These are phyloP conservation scores for Phytophthora cryptogea DNA, from an alignment of 352 stramenopile species.

Conservation along the genomic window DNA sequence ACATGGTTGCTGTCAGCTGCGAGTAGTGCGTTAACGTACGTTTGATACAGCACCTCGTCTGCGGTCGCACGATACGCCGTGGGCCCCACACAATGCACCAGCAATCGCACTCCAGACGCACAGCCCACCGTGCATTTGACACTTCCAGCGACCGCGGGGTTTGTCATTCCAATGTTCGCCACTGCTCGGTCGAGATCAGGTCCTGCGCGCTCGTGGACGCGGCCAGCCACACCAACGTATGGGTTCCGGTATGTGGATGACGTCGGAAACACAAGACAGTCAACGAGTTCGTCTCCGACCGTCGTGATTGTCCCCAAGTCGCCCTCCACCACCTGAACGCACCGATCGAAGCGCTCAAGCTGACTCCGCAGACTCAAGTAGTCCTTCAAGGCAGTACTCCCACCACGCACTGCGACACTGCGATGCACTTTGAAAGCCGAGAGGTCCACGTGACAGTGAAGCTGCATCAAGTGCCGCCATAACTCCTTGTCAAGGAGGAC, in stretches of 20 bases:
- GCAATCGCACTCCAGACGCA: constrained; percentile 37
- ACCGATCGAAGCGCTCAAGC: constrained; percentile 39
- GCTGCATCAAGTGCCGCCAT: constrained; percentile 30
- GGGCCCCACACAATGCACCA: constrained; percentile 68
- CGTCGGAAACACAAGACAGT: constrained; percentile 72
- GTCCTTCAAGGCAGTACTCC: constrained; percentile 32
- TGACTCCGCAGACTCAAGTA: constrained; percentile 55
- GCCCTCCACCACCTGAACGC: constrained; percentile 43
- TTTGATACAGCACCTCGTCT: constrained; percentile 45
- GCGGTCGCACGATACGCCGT: not conserved
- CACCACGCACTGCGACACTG: constrained; percentile 10
- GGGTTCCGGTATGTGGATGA: constrained; percentile 46
- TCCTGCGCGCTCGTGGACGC: constrained; percentile 58
- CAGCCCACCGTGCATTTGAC: constrained; percentile 56
- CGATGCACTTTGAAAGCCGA: constrained; percentile 11
- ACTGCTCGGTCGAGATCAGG: constrained; percentile 22
- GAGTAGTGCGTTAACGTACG: constrained; percentile 54
- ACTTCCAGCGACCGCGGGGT: constrained; percentile 6
- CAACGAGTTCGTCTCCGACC: constrained; percentile 35
- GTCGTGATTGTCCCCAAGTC: constrained; percentile 47
- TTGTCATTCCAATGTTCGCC: constrained; percentile 9
- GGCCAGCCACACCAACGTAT: constrained; percentile 42
- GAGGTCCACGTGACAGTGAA: constrained; percentile 21
- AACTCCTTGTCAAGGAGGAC: constrained; percentile 14
- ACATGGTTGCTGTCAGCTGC: constrained; percentile 39